Percentiles rank a stretch among this genome's conserved stretches.
Conservation (phyloP, 1,284 basidiomycete species). For the Pseudozyma tsukubaensis region DNA sequence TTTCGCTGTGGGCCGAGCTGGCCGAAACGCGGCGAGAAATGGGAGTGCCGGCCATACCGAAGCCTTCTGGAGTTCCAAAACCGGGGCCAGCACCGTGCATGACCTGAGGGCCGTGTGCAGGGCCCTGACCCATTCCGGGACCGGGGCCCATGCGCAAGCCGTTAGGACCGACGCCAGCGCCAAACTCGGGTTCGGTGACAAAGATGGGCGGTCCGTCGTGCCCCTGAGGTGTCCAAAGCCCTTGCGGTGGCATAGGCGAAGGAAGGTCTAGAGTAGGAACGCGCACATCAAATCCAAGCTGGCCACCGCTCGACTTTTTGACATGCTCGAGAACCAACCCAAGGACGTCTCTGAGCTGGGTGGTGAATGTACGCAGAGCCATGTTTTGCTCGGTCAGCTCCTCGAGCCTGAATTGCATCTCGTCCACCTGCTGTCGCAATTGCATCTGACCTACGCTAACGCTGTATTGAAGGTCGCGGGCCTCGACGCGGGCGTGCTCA, state of each 20-base stretch:
- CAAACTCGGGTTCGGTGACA: slow-evolving; percentile 57
- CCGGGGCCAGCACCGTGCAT: slow-evolving; percentile 17
- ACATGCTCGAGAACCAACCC: slow-evolving; percentile 52
- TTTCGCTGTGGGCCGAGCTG: slow-evolving; percentile 46
- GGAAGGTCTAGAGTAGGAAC: slow-evolving; percentile 51
- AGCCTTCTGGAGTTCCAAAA: slow-evolving; percentile 16
- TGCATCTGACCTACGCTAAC: slow-evolving; percentile 61
- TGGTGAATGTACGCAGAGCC: slow-evolving; percentile 47
- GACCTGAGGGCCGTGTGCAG: slow-evolving; percentile 16
- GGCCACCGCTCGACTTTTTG: slow-evolving; percentile 56
- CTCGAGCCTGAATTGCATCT: slow-evolving; percentile 59
- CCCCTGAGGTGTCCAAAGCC: slow-evolving; percentile 46
- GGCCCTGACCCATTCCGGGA: slow-evolving; percentile 7
- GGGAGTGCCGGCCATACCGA: slow-evolving; percentile 33
- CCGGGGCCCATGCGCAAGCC: slow-evolving; percentile 32
- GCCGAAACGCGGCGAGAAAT: slow-evolving; percentile 45
- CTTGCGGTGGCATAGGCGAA: slow-evolving; percentile 48
- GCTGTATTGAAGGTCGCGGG: slow-evolving; percentile 59
- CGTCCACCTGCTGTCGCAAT: slow-evolving; percentile 58
- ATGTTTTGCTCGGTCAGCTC: slow-evolving; percentile 57
- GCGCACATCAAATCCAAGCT: slow-evolving; percentile 50
- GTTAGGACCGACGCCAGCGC: slow-evolving; percentile 21
- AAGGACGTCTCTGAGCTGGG: slow-evolving; percentile 50
- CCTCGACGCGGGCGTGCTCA: slow-evolving; percentile 59
- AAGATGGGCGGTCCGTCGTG: slow-evolving; percentile 62